phyloP scores from a whole-genome alignment of 768 basidiomycete species.

The Tricholoma hemisulphureum region DNA sequence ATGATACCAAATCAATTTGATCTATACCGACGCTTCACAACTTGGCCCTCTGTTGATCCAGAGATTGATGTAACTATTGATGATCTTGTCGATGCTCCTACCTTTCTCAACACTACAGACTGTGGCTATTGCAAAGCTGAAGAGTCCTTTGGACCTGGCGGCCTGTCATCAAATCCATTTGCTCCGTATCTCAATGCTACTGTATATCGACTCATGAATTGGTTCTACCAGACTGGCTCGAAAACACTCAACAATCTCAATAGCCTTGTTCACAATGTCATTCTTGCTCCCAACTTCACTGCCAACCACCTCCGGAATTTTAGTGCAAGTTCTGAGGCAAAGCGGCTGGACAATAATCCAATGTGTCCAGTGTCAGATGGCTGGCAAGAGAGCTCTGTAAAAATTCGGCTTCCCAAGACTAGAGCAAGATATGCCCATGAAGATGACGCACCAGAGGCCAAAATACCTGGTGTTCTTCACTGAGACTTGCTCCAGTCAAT shows the following conservation, averaged over 20 bases:
- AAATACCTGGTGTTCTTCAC: neutral
- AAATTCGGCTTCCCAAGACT: too few species aligned
- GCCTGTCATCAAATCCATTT: neutral
- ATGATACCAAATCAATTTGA: neutral
- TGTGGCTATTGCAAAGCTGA: neutral
- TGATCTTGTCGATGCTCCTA: neutral
- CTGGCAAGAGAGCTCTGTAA: too few species aligned
- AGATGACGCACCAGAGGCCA: neutral
- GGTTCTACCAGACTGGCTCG: neutral
- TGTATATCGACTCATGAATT: neutral
- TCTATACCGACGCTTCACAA: neutral
- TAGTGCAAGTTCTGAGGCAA: neutral
- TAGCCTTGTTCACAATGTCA: neutral
- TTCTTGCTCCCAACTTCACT: neutral
- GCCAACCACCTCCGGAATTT: neutral
- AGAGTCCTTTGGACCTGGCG: neutral
- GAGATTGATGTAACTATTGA: neutral
- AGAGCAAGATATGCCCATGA: too few species aligned
- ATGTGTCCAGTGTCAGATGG: too few species aligned
- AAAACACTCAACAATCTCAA: constrained; percentile 1
- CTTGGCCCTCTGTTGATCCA: neutral
- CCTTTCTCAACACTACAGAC: neutral
- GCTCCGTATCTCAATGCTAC: constrained; percentile 5
- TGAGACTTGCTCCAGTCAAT: neutral
- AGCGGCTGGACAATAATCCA: too few species aligned